Base-by-base conservation (phyloP, 345 rosid genomes). In the Nasturtium officinale region DNA sequence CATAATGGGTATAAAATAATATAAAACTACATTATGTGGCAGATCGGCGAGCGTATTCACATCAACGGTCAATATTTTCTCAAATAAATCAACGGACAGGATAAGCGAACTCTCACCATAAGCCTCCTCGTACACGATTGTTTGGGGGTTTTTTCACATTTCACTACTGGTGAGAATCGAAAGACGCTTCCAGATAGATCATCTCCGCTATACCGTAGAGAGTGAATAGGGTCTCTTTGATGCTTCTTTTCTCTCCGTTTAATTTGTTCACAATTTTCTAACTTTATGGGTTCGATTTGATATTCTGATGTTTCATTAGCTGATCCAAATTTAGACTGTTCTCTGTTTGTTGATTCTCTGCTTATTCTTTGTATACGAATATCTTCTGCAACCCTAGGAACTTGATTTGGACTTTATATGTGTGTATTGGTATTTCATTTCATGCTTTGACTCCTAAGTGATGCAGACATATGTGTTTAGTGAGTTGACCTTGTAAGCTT, bases 141-240 rank as follows among this genome's bases (percentile, higher is more conserved):
- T n/a, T n/a, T n/a, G n/a, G n/a, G n/a, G n/a, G n/a, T n/a, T n/a
- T n/a, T 40, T 63, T 45, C 43, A 35, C 71, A 51, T 51, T 65
- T 68, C 48, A 61, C 51, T 76, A 58, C 79, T 55, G 74, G 69
- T 63, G 79, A 76, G 63, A 68, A 75, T 60, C 32, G 74, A 43
- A 51, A 75, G 73, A 50, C 47, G 56, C 69, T 75, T 68, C 79
- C 25, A 67, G 79, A 69, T 57, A 76, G 65, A 61, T 45, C 59
- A 26, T 61, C 70, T 45, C 15, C 52, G 42, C 16, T 3, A 69
- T 69, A 54, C 79, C 79, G 60, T 69, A 69, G 37, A 55, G 79
- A 69, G 59, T 61, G 42, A 0, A 74, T 67, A 16, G 29, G 15
- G 51, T 67, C 52, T 54, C 43, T 1, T 75, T 13, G 33, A 53